Evolutionary conservation across 2,329 filamentous ascomycete genomes (phyloP).

Genomic region (Diaporthe citri): DNA sequence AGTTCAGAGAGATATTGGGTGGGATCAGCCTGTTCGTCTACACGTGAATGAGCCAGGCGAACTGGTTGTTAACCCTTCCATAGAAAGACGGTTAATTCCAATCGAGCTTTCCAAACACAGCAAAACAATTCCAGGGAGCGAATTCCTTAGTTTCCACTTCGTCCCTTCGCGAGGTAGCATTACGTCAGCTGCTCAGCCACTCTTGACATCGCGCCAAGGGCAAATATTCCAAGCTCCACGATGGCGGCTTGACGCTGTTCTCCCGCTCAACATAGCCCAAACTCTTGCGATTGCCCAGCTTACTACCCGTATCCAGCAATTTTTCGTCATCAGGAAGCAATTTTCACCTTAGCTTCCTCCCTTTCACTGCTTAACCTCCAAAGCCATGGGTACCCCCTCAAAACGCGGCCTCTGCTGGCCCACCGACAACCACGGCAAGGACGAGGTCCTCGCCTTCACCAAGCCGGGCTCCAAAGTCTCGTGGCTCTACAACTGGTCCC

Average conservation of each 20-base stretch:
- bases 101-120: neutral
- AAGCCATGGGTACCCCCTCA: conserved; percentile 22
- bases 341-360: no score
- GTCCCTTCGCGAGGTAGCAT: neutral
- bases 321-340: no score
- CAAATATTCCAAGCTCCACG: neutral
- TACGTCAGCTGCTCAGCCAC: conserved; percentile 32
- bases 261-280: neutral
- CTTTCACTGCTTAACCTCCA: neutral
- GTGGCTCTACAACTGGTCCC: conserved; percentile 46
- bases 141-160: neutral
- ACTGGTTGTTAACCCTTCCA: neutral
- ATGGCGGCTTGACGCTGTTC: neutral
- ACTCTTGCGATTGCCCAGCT: neutral
- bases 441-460: conserved; percentile 47
- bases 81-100: neutral
- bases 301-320: neutral
- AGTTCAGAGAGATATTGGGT: neutral
- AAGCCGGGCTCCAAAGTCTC: conserved; percentile 44
- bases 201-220: conserved; percentile 6
- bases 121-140: neutral
- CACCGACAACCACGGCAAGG: conserved; percentile 39
- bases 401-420: conserved; percentile 45
- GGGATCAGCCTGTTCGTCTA: neutral
- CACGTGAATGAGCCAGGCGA: no score